Conservation (phyloP, 2,329 filamentous ascomycete genomes). For the Stachybotrys echinatus region DNA sequence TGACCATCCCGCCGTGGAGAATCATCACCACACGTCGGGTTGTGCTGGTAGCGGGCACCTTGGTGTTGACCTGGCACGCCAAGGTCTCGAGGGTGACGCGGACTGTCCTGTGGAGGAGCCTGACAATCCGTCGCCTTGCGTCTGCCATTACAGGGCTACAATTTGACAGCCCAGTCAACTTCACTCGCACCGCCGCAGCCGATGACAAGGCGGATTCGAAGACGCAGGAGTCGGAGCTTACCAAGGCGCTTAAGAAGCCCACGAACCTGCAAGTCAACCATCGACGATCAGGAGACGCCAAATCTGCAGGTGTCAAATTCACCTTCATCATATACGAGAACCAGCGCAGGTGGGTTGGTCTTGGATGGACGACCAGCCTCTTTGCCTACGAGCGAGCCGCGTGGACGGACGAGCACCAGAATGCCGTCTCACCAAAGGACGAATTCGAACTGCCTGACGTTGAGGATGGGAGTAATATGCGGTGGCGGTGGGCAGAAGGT, state of each 20-base stretch:
- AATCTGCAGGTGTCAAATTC: constrained; percentile 80
- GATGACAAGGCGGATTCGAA: constrained; percentile 11
- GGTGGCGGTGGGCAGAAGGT: constrained; percentile 74
- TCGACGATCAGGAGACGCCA: constrained; percentile 31
- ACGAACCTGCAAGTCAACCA: constrained; percentile 20
- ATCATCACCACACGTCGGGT: constrained; percentile 85
- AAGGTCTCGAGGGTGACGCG: constrained; percentile 78
- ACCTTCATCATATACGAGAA: constrained; percentile 97
- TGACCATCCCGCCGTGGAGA: constrained; percentile 77
- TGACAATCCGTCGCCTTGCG: constrained; percentile 63
- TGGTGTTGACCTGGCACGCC: constrained; percentile 88
- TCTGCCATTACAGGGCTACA: constrained; percentile 74
- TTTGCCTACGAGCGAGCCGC: constrained; percentile 84
- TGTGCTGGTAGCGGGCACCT: constrained; percentile 77
- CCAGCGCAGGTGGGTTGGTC: constrained; percentile 87
- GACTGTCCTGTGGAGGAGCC: constrained; percentile 85
- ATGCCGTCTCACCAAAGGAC: constrained; percentile 69
- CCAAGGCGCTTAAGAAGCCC: constrained; percentile 31
- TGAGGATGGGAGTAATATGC: constrained; percentile 52
- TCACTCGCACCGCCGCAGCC: constrained; percentile 17
- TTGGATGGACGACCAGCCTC: constrained; percentile 90
- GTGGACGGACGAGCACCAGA: constrained; percentile 96
- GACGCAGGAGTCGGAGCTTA: constrained; percentile 38
- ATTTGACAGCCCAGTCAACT: constrained; percentile 50
- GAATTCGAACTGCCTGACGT: constrained; percentile 59